Conservation (phyloP, 129 eudicot genomes). For the Pittosporum tobira region DNA sequence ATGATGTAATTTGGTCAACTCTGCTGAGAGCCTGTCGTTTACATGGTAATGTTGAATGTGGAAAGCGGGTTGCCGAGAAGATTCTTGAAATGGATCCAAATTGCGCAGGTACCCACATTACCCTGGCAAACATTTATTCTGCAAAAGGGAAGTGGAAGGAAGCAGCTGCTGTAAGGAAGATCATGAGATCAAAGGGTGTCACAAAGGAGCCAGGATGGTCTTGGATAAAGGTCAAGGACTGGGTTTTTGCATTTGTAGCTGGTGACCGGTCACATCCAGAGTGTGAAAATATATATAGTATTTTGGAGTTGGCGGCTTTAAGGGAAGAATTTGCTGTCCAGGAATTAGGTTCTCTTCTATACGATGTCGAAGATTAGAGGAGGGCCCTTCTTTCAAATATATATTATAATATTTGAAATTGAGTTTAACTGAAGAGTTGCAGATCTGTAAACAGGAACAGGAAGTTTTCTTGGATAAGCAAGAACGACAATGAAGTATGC, state of each 20-base stretch:
- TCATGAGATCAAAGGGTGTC: constrained; percentile 69
- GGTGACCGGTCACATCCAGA: constrained; percentile 66
- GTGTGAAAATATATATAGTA: constrained; percentile 33
- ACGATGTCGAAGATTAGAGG: constrained; percentile 17
- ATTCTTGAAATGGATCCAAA: constrained; percentile 54
- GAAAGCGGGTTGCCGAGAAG: constrained; percentile 46
- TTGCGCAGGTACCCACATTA: constrained; percentile 68
- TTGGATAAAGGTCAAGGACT: constrained; percentile 62
- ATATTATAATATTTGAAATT: too few species aligned
- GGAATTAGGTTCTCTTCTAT: constrained; percentile 18
- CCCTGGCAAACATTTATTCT: constrained; percentile 73
- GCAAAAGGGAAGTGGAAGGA: constrained; percentile 66
- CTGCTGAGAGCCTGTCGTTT: constrained; percentile 62
- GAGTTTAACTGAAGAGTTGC: not conserved
- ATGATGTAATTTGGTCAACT: constrained; percentile 90
- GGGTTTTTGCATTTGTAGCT: constrained; percentile 61
- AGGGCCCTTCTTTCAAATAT: too few species aligned
- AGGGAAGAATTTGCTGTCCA: constrained; percentile 21
- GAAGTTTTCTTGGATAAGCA: not conserved
- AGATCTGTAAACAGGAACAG: not conserved
- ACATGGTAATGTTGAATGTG: constrained; percentile 66
- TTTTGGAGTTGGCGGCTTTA: constrained; percentile 40
- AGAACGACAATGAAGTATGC: not conserved
- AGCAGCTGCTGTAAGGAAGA: constrained; percentile 65
- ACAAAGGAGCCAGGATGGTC: constrained; percentile 93